These are phyloP conservation scores for Saturnispora mendoncae DNA, from an alignment of 805 yeast species.

Conservation along the genomic window DNA sequence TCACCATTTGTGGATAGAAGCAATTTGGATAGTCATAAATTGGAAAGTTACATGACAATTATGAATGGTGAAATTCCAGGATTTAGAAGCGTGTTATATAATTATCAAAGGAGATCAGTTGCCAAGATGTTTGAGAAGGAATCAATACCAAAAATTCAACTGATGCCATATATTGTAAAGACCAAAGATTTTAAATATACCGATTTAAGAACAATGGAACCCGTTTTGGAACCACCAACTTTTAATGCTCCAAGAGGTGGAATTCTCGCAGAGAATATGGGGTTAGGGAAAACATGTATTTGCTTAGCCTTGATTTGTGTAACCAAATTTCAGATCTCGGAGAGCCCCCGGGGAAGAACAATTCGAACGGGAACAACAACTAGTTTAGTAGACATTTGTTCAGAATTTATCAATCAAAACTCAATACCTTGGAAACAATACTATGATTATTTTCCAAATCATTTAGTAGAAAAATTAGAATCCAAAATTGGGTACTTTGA, in stretches of 20 bases:
- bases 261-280: slow-evolving; percentile 61
- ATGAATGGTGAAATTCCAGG: slow-evolving; percentile 34
- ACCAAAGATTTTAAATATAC: slow-evolving; percentile 21
- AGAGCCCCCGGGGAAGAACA: slow-evolving; percentile 28
- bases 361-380: not conserved
- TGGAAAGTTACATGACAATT: slow-evolving; percentile 19
- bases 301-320: slow-evolving; percentile 48
- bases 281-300: slow-evolving; percentile 55
- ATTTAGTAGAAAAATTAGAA: slow-evolving; percentile 31
- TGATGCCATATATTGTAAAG: slow-evolving; percentile 20
- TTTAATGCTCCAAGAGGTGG: slow-evolving; percentile 51
- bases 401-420: slow-evolving; percentile 32
- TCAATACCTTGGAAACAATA: slow-evolving; percentile 55
- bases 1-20: slow-evolving; percentile 25
- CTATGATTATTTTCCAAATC: slow-evolving; percentile 34
- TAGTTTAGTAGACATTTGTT: slow-evolving; percentile 35
- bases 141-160: slow-evolving; percentile 20
- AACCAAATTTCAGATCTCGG: slow-evolving; percentile 44
- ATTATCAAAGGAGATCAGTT: slow-evolving; percentile 53
- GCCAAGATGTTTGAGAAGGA: slow-evolving; percentile 53
- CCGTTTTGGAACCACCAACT: slow-evolving; percentile 32
- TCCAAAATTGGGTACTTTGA: slow-evolving; percentile 39
- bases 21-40: slow-evolving; percentile 16
- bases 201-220: slow-evolving; percentile 28
- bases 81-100: slow-evolving; percentile 41